Evolutionary conservation across 371 early-diverging fungal species (phyloP), one percentile per base, ranked within the genome.

Genomic region (Haplosporangium sp.): DNA sequence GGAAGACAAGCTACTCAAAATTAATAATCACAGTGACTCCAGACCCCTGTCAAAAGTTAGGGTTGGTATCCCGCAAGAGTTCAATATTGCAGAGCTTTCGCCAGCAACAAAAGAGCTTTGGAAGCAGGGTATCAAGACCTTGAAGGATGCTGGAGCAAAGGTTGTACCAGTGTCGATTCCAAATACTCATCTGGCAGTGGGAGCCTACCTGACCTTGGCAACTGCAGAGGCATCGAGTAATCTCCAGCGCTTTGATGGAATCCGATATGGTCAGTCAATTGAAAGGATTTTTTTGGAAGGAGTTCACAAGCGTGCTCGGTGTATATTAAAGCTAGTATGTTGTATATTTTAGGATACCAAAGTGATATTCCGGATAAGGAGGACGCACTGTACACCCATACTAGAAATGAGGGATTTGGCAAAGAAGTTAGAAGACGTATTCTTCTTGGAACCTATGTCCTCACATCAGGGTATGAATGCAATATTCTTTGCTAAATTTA

Each of bases 161-260:
- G 86, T 97, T 8, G 85, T 90, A 0, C 85, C 91, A 0, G 91
- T 97, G 0, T 89, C 92, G 0, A 81, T 96, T 48, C 94, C 95
- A 1, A 88, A 91, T 76, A 92, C 92, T 0, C 78, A 85, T 17
- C 78, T 87, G 47, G 92, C 96, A 2, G 87, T 98, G 27, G 88
- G 97, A 15, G 90, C 95, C 1, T 98, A 98, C 81, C 95, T 96
- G 72, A 92, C 93, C 1, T 79, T 97, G 58, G 97, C 96, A 4
- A 87, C 94, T 8, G 96, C 97, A 10, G 98, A 97, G 83, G 97
- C 98, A 4, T 92, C 93, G 13, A 96, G 96, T 17, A 97, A 96
- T 74, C 74, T 98, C 71, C 92, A 97, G 61, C 86, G 95, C 63
- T 98, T 89, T 69, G 96, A 96, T 82, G 98, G 98, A 2, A 74